Evolutionary conservation across 176 grass and related monocot species (phyloP).

Genomic region (Phyllostachys edulis): DNA sequence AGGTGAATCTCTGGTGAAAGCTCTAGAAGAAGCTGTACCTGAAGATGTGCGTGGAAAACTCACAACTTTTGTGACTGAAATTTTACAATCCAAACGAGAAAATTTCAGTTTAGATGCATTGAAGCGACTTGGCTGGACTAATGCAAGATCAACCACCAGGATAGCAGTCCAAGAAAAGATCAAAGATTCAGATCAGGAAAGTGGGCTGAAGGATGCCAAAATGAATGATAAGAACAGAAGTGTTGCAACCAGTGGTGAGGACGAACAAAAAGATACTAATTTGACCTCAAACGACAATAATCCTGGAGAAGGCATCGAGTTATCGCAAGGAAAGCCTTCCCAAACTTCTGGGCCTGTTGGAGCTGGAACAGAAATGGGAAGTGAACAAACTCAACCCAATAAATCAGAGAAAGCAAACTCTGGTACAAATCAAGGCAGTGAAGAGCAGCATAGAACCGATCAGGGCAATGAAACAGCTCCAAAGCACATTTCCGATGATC

Average conservation of each 20-base stretch:
- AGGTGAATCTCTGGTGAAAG: slow-evolving; percentile 86
- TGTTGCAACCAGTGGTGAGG: slow-evolving; percentile 28
- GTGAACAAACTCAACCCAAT: slow-evolving; percentile 36
- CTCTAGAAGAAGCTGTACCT: slow-evolving; percentile 93
- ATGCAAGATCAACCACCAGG: slow-evolving; percentile 43
- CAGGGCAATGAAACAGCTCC: slow-evolving; percentile 26
- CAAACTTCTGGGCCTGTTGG: slow-evolving; percentile 46
- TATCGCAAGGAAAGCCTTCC: slow-evolving; percentile 37
- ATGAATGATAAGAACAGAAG: slow-evolving; percentile 41
- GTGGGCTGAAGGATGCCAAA: slow-evolving; percentile 38
- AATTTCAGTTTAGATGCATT: slow-evolving; percentile 67
- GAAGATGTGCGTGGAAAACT: slow-evolving; percentile 94
- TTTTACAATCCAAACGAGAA: slow-evolving; percentile 64
- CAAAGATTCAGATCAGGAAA: slow-evolving; percentile 40
- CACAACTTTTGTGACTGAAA: slow-evolving; percentile 60
- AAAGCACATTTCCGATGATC: slow-evolving; percentile 51
- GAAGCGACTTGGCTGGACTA: slow-evolving; percentile 51
- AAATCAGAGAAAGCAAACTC: slow-evolving; percentile 44
- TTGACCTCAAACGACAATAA: slow-evolving; percentile 39
- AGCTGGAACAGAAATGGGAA: slow-evolving; percentile 40
- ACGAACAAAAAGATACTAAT: slow-evolving; percentile 35
- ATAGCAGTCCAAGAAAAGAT: slow-evolving; percentile 50
- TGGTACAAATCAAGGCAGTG: slow-evolving; percentile 36
- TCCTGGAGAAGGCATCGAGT: slow-evolving; percentile 34
- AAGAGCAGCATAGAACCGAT: slow-evolving; percentile 26